phyloP scores from a whole-genome alignment of 192 early-diverging fungal species.

The Coemansia sp. region DNA sequence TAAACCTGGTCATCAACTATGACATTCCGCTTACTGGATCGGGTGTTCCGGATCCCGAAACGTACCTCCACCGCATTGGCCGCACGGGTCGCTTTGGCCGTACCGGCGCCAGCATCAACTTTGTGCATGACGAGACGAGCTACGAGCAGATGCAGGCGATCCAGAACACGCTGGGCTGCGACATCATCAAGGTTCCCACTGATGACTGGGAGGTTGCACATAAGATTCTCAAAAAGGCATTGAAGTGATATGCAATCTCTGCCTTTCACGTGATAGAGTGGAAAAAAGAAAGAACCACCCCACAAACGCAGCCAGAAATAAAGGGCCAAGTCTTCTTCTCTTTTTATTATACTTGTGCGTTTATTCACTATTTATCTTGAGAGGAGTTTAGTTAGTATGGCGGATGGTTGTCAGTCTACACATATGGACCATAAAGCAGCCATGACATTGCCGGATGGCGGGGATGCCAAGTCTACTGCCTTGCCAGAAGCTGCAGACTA shows the following conservation, averaged over 20 bases:
- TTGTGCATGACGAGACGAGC: slow-evolving; percentile 78
- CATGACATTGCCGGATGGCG: no score
- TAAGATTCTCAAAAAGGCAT: slow-evolving; percentile 79
- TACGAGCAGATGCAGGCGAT: slow-evolving; percentile 81
- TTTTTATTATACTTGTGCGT: background rate
- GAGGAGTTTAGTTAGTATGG: background rate
- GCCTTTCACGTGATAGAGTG: slow-evolving; percentile 12
- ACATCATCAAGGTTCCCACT: slow-evolving; percentile 78
- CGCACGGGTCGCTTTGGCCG: slow-evolving; percentile 97
- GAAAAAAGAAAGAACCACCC: background rate
- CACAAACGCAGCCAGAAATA: background rate
- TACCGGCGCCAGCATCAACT: slow-evolving; percentile 91
- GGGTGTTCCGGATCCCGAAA: slow-evolving; percentile 78
- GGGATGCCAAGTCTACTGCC: no score
- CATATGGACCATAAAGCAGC: no score
- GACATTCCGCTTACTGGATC: slow-evolving; percentile 80
- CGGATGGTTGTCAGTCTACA: no score
- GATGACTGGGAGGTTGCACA: slow-evolving; percentile 82
- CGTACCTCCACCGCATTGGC: slow-evolving; percentile 97
- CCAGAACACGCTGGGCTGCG: slow-evolving; percentile 72
- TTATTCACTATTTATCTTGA: background rate
- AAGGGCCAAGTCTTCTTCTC: background rate
- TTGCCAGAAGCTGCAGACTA: background rate
- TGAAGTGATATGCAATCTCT: slow-evolving; percentile 30
- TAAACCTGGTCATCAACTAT: slow-evolving; percentile 95